Base-by-base conservation (phyloP, 2,329 filamentous ascomycete species). In the Botrytis tulipae region DNA sequence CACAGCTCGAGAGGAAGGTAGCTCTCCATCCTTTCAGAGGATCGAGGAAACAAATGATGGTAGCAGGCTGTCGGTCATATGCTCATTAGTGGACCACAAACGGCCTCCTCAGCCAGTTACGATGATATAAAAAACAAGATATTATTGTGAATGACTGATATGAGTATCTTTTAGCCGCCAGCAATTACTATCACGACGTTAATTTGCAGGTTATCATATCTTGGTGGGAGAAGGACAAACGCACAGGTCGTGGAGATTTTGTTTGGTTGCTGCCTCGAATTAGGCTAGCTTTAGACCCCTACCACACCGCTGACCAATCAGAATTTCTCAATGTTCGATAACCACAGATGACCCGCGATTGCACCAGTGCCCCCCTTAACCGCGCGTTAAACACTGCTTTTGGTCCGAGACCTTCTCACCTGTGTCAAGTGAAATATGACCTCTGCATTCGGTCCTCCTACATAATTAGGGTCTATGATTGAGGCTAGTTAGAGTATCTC, bases 311-410 rank as follows among this genome's bases (percentile, higher is more conserved):
- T 62, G 37, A 62, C 60, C 60, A 62, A 42, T 42, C 60, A 62
- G 7, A 16, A 20, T 10, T 37, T 54, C 10, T 54, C 22, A 48
- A 25, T 60, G 5, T 51, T 37, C 3, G 20, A 40, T 14, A n/a
- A 44, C 20, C 44, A 67, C 63, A 40, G 3, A 54, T 40, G 35
- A n/a, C 35, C 59, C 14, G 59, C 22, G 59, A 62, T 62, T 9
- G 25, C 60, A n/a, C 25, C 35, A 62, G 37, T 42, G 35, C 60
- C 37, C 37, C 59, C 35, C 22, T 48, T 22, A 70, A 44, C 51
- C 67, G 67, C 67, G 67, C 67, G 67, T 40, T 44, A 70, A 59
- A 59, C 37, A 59, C 5, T 42, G 18, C 25, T 70, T 20, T 32
- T 44, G 51, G n/a, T 44, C 51, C 40, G 12, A 46, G 54, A 40